Conservation (phyloP, 2,329 filamentous ascomycete species). For the Fusarium sp. region DNA sequence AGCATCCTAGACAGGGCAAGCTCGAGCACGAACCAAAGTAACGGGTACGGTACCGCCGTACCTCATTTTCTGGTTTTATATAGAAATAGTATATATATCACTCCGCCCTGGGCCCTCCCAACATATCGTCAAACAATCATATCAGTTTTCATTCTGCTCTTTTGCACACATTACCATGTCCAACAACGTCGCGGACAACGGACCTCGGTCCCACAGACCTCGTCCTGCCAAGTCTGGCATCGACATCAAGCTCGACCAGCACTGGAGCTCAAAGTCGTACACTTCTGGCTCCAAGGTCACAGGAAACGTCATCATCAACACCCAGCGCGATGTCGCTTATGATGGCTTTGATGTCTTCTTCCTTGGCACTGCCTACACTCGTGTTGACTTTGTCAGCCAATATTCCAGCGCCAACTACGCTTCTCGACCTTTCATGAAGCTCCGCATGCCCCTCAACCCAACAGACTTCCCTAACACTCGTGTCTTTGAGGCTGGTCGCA, state of each 20-base stretch:
- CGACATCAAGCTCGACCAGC: constrained; percentile 64
- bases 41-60: constrained; percentile 41
- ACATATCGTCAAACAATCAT: constrained; percentile 28
- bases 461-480: constrained; percentile 61
- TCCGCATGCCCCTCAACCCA: constrained; percentile 66
- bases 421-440: constrained; percentile 67
- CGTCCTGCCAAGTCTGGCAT: constrained; percentile 55
- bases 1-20: constrained; percentile 38
- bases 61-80: constrained; percentile 32
- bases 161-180: constrained; percentile 45
- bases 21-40: constrained; percentile 42
- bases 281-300: constrained; percentile 66
- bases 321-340: constrained; percentile 62
- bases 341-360: constrained; percentile 67
- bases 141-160: constrained; percentile 37
- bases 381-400: constrained; percentile 64
- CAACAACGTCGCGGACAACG: constrained; percentile 43
- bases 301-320: constrained; percentile 63
- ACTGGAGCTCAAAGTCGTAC: constrained; percentile 69
- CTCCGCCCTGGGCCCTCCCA: constrained; percentile 30
- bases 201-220: constrained; percentile 37
- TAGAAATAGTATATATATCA: constrained; percentile 45
- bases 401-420: constrained; percentile 63
- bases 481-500: constrained; percentile 62
- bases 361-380: constrained; percentile 64